Percentiles rank a stretch among this genome's conserved stretches.
Conservation (phyloP, 208 protist genomes). For the Porcisia hertigi region DNA sequence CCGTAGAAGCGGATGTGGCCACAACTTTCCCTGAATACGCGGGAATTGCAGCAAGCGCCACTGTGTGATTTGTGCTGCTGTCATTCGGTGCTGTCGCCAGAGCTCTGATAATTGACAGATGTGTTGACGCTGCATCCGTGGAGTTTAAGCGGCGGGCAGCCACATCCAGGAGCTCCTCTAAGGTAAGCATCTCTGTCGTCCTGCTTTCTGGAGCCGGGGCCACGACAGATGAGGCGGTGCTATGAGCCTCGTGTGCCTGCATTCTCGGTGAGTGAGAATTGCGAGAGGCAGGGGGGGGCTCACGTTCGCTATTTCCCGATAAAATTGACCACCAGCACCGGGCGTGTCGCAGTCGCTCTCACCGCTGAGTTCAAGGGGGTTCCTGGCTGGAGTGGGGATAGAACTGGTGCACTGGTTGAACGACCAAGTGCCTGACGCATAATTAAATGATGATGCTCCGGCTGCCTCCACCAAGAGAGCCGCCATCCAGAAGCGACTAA, state of each 20-base stretch:
- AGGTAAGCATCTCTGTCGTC: neutral
- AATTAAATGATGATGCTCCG: neutral
- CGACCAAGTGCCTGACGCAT: neutral
- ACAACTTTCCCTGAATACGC: neutral
- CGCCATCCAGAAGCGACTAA: neutral
- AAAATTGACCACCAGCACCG: neutral
- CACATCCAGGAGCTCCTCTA: conserved; percentile 16
- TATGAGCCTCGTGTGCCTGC: neutral
- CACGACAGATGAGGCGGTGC: neutral
- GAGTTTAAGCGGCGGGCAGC: neutral
- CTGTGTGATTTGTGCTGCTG: neutral
- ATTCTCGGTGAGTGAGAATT: neutral
- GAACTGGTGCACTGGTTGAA: neutral
- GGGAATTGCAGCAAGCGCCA: neutral
- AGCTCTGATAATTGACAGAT: neutral
- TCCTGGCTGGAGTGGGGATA: neutral
- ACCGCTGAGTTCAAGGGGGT: neutral
- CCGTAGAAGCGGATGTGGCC: neutral
- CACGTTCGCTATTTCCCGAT: conserved; percentile 10
- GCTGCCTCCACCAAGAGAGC: neutral
- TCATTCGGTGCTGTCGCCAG: neutral
- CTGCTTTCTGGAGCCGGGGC: neutral
- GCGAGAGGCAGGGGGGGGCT: neutral
- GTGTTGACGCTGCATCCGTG: neutral
- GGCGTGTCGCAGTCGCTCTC: neutral